Evolutionary conservation across 2,329 filamentous ascomycete species (phyloP), one percentile per base, ranked within the genome.

Genomic region (Cytospora schulzeri): DNA sequence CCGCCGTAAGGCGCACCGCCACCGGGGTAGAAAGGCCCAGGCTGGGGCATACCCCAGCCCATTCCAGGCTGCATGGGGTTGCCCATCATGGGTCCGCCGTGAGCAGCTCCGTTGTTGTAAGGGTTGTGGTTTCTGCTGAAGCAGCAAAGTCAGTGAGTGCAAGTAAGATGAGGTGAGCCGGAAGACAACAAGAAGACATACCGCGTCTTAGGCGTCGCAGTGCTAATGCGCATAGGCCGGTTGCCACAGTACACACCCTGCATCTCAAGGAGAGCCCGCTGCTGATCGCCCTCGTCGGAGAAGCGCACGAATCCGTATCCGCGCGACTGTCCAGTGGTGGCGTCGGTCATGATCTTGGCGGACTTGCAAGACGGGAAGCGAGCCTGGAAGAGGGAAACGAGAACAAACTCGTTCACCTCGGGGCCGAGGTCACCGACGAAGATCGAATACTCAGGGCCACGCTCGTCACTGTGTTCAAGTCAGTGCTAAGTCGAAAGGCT

Each of bases 281-380:
- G 94, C 82, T 98, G 94, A 74, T 99, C 95, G 70, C 88, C 87
- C 82, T 98, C 94, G 70, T 96, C 92, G 60, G 92, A 92, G 82
- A 99, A 99, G 70, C 95, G 92, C 60, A 99, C 95, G 73, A 99
- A 99, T 55, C 95, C 95, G 74, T 99, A 99, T 63, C 95, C 95
- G 68, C 95, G 93, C 69, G 93, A 97, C 86, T 98, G 94, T 72
- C 95, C 95, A 69, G 91, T 96, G 80, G 98, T 95, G 67, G 95
- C 94, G 74, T 99, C 95, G 67, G 94, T 97, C 95, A 99, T 99
- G 80, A 99, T 99, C 86, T 99, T 99, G 74, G 95, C 95, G 45
- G 93, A 97, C 84, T 98, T 98, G 91, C 94, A 98, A 11, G 93
- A 96, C 0, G 91, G 91, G 84, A 96, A 99, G 67, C 94, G 92